Evolutionary conservation across 768 basidiomycete genomes (phyloP), one percentile per base, ranked within the genome.

Genomic region (Lepiota brunneoincarnata): DNA sequence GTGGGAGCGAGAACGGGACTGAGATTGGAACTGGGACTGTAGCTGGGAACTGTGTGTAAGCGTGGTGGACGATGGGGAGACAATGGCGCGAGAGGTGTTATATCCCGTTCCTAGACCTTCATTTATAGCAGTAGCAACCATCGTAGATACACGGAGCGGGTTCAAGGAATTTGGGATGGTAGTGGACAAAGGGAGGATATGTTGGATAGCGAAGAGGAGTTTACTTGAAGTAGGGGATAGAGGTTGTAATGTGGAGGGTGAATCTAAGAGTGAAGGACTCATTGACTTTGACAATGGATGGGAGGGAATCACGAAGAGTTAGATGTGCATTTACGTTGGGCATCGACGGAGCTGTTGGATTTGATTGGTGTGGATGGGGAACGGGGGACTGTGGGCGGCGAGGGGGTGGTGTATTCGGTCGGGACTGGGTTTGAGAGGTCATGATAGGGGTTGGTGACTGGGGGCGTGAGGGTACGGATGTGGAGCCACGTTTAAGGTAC

Each of bases 191-290:
- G 77, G 75, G 40, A 78, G 75, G 12, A 89, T 68, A 60, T 88
- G 87, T 60, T 93, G 91, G 6, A 91, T 75, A 15, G 77, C 86
- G 23, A 91, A 67, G 64, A 70, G 56, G 3, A 75, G 74, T n/a
- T 79, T 61, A 6, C 67, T 59, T 7, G 37, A 40, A 2, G 14
- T n/a, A 9, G 21, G 36, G n/a, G n/a, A 46, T 15, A 4, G 39
- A 47, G 21, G 45, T 23, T 26, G 39, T 54, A 23, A 86, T 63
- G 20, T 77, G 75, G 12, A 91, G 68, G 2, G 77, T 72, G 45
- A 85, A 79, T 10, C 68, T 63, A 41, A 91, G 71, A 1, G 69
- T 73, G 61, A 93, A 91, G 0, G 87, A 83, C 38, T 75, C 78
- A 51, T 84, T 82, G 3, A 86, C 65, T 2, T 61, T 58, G 34